These are phyloP conservation scores for Pseudonitzschia pungens DNA, from an alignment of 108 stramenopile genomes.

Conservation along the genomic window DNA sequence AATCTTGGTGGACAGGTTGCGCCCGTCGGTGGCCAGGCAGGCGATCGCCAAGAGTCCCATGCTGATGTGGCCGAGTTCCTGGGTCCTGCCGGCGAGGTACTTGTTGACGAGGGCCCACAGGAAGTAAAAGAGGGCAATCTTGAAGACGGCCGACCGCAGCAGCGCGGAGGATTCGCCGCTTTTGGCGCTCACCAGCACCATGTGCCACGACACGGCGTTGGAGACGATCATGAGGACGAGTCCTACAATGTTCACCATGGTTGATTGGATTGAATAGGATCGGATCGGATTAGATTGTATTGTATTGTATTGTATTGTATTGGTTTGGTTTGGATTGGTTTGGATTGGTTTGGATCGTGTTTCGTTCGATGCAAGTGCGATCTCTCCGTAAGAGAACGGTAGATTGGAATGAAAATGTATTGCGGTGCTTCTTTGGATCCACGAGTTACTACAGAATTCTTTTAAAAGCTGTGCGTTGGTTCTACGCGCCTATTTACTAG, in stretches of 20 bases:
- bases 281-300: too few species aligned
- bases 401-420: too few species aligned
- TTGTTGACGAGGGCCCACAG: conserved; percentile 27
- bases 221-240: not conserved
- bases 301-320: too few species aligned
- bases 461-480: too few species aligned
- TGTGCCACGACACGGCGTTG: not conserved
- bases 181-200: not conserved
- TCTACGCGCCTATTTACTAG: too few species aligned
- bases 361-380: too few species aligned
- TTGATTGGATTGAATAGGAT: too few species aligned
- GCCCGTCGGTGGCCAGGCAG: not conserved
- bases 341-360: too few species aligned
- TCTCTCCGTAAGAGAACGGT: too few species aligned
- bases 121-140: conserved; percentile 21
- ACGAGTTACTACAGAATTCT: too few species aligned
- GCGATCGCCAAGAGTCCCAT: not conserved
- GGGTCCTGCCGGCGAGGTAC: not conserved
- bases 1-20: not conserved
- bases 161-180: not conserved
- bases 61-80: conserved; percentile 25
- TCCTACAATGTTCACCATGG: not conserved
- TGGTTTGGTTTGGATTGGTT: too few species aligned
- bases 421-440: too few species aligned
- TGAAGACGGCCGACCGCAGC: conserved; percentile 7